Evolutionary conservation across 257 asterid genomes (phyloP), one percentile per base, ranked within the genome.

Genomic region (Scutellaria baicalensis): DNA sequence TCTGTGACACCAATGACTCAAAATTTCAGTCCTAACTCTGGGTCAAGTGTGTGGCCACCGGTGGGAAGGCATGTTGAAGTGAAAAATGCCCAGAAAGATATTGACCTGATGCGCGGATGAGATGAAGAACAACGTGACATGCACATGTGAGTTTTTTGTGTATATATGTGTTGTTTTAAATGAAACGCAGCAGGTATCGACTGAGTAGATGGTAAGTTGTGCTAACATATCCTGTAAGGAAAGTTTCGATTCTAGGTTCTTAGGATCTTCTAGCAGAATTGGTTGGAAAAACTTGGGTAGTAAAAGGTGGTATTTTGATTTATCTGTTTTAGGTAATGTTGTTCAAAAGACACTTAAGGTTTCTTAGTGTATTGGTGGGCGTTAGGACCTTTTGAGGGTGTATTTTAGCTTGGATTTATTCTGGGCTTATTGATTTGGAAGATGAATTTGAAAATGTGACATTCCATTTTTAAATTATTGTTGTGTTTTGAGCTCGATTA

Each of bases 91-190:
- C 96, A 82, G 81, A 77, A 84, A 1, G 96, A 76, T 62, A 86
- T 93, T 57, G 98, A 93, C 84, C 83, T 93, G 75, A 88, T 80
- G 72, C 89, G 93, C 13, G 93, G 97, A 77, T 90, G 91, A 90
- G 33, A 72, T 20, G 27, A 33, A 9, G n/a, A 17, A 76, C 89
- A 66, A 72, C 43, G n/a, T 13, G 71, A n/a, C n/a, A n/a, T n/a
- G 70, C 80, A 69, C 86, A 77, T 60, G 83, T 60, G 75, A 75
- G 75, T 54, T 18, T 58, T 75, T 83, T 65, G 8, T 82, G 86
- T 83, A 81, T 74, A 81, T 82, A 83, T 70, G 81, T 82, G 85
- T 82, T 89, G 84, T 83, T 85, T 93, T 86, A 86, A 82, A 82
- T 84, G 86, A 78, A 77, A 59, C 20, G 82, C 57, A 65, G 70